Evolutionary conservation across 345 rosid genomes (phyloP).

Genomic region (Gossypioides kirkii): DNA sequence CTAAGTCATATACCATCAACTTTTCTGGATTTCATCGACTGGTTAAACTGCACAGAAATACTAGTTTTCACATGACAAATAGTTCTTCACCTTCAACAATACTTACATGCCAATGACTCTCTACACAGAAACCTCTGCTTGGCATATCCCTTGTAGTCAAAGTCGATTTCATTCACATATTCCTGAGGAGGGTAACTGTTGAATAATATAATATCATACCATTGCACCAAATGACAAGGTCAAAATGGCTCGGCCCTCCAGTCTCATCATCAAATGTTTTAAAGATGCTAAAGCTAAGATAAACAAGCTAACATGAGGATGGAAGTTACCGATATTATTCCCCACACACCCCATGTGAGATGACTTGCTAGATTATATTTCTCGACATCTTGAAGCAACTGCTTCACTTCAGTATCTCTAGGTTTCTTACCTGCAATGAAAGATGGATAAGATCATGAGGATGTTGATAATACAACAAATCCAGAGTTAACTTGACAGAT

Average conservation of each 20-base stretch:
- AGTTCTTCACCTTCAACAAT: too few species aligned
- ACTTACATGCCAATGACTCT: too few species aligned
- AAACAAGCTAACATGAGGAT: background rate
- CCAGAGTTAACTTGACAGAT: too few species aligned
- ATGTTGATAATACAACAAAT: constrained; percentile 1
- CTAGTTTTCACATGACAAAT: too few species aligned
- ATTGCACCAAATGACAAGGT: too few species aligned
- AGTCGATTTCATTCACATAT: constrained; percentile 52
- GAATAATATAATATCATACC: background rate
- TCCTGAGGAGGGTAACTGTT: constrained; percentile 33
- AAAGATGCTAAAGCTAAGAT: background rate
- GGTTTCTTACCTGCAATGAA: constrained; percentile 36
- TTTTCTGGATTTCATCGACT: too few species aligned
- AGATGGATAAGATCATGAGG: constrained; percentile 22
- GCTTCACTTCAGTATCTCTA: constrained; percentile 29
- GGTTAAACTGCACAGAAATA: too few species aligned
- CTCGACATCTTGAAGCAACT: constrained; percentile 40
- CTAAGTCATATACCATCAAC: too few species aligned
- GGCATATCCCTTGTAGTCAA: constrained; percentile 58
- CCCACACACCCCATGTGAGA: constrained; percentile 68
- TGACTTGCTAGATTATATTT: constrained; percentile 56
- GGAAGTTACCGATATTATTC: constrained; percentile 45
- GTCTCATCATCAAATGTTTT: too few species aligned
- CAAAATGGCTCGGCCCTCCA: too few species aligned
- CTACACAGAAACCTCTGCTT: constrained; percentile 57